Evolutionary conservation across 176 grass and related monocot species (phyloP), one percentile per base, ranked within the genome.

Genomic region (Secale cereale): DNA sequence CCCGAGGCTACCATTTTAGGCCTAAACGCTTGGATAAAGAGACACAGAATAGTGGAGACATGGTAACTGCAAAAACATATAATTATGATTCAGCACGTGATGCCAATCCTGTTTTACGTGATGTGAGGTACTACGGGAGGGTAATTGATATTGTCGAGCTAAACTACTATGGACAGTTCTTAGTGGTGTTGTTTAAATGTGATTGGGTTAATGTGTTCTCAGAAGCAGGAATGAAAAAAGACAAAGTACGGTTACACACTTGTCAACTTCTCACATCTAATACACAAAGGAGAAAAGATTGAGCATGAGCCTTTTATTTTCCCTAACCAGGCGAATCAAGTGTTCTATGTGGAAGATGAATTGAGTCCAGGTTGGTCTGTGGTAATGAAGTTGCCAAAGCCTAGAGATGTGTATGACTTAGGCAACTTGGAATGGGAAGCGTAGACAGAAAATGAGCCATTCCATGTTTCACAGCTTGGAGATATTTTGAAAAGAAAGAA

Each of bases 281-380:
- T n/a, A n/a, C n/a, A n/a, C n/a, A n/a, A n/a, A n/a, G n/a, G n/a
- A n/a, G n/a, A n/a, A n/a, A 17, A 77, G 32, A 31, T 65, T 12
- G 17, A 71, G 2, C 29, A 86, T 73, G 65, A 86, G 30, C 84
- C 30, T 12, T 86, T 86, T 30, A 72, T 80, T 40, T 79, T 86
- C 7, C 40, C 43, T 79, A 79, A 22, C 31, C 64, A 86, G 73
- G 84, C 48, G 12, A 19, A 71, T 7, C 62, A n/a, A n/a, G n/a
- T n/a, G n/a, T n/a, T n/a, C n/a, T n/a, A n/a, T n/a, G n/a, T n/a
- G n/a, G n/a, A n/a, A 79, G 63, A 30, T 36, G 10, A 46, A 60
- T 7, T 20, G 6, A 59, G 23, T 7, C 56, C 56, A 2, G 56
- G 56, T 59, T 59, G 56, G 56, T 59, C 20, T n/a, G 7, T 59